Conservation (phyloP, 768 basidiomycete genomes). For the Pilatotrama ljubarskyi region DNA sequence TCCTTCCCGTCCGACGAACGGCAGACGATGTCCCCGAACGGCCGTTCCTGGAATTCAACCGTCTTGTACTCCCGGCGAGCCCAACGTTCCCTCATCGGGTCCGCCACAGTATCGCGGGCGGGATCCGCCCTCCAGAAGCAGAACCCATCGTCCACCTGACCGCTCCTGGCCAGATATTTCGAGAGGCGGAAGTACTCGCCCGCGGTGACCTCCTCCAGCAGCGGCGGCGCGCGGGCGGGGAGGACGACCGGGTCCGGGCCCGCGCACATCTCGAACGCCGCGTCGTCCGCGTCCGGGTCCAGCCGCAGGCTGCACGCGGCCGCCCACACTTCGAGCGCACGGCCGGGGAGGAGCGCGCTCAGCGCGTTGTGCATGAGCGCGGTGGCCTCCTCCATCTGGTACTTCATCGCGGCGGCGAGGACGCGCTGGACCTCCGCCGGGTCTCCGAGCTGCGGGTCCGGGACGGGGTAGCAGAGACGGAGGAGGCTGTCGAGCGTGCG, state of each 20-base stretch:
- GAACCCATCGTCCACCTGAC: not conserved
- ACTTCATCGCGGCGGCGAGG: slow-evolving; percentile 22
- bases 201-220: not conserved
- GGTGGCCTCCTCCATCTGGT: slow-evolving; percentile 13
- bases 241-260: not conserved
- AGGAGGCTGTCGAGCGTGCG: slow-evolving; percentile 21
- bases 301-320: not conserved
- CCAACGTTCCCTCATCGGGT: not conserved
- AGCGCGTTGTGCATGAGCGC: not conserved
- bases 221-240: not conserved
- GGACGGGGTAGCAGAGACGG: slow-evolving; percentile 23
- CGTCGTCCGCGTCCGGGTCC: not conserved
- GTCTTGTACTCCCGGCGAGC: too few relatives aligned
- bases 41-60: not conserved
- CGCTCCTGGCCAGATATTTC: not conserved
- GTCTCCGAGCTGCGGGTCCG: not conserved
- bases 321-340: slow-evolving; percentile 6
- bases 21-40: slow-evolving; percentile 45
- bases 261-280: not conserved
- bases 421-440: slow-evolving; percentile 7
- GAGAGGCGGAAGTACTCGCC: slow-evolving; percentile 3
- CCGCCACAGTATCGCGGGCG: not conserved
- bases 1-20: slow-evolving; percentile 49
- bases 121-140: not conserved
- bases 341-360: not conserved